phyloP scores from a whole-genome alignment of 1,284 basidiomycete genomes.

The Sporisorium exsertum region DNA sequence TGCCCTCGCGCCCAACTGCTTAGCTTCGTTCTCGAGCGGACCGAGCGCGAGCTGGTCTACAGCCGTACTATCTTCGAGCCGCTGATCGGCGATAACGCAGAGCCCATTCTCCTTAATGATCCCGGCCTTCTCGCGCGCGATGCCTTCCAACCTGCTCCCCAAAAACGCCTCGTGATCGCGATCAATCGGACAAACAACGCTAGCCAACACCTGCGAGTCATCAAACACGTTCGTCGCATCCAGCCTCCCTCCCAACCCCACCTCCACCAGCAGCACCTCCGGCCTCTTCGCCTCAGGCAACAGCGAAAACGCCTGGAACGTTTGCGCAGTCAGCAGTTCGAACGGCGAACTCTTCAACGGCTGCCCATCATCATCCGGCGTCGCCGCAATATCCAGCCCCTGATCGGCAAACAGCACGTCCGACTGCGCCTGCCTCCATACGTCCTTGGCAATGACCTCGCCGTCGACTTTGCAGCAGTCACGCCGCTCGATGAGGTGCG shows the following conservation, averaged over 20 bases:
- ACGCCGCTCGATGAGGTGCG: slow-evolving; percentile 83
- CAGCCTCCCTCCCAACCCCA: slow-evolving; percentile 90
- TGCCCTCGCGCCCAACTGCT: slow-evolving; percentile 33
- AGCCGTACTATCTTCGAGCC: slow-evolving; percentile 19
- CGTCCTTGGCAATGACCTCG: slow-evolving; percentile 72
- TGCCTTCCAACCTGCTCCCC: slow-evolving; percentile 80
- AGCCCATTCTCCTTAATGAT: slow-evolving; percentile 79
- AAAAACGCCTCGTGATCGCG: slow-evolving; percentile 92
- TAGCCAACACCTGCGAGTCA: slow-evolving; percentile 77
- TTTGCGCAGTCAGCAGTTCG: slow-evolving; percentile 72
- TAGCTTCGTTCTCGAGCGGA: slow-evolving; percentile 42
- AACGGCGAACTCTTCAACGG: slow-evolving; percentile 59
- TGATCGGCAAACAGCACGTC: slow-evolving; percentile 75
- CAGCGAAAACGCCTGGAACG: slow-evolving; percentile 59
- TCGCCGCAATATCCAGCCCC: slow-evolving; percentile 76
- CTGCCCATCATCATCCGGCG: slow-evolving; percentile 22
- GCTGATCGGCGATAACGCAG: slow-evolving; percentile 77
- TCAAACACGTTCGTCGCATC: slow-evolving; percentile 92
- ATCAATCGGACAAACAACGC: slow-evolving; percentile 85
- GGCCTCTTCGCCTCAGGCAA: slow-evolving; percentile 71
- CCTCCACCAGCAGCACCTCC: slow-evolving; percentile 89
- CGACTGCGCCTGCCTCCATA: slow-evolving; percentile 74
- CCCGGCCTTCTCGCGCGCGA: slow-evolving; percentile 85
- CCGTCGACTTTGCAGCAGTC: slow-evolving; percentile 83
- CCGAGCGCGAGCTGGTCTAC: slow-evolving; percentile 38